phyloP scores from a whole-genome alignment of 495 filamentous ascomycete genomes.

The Neurospora sp. region DNA sequence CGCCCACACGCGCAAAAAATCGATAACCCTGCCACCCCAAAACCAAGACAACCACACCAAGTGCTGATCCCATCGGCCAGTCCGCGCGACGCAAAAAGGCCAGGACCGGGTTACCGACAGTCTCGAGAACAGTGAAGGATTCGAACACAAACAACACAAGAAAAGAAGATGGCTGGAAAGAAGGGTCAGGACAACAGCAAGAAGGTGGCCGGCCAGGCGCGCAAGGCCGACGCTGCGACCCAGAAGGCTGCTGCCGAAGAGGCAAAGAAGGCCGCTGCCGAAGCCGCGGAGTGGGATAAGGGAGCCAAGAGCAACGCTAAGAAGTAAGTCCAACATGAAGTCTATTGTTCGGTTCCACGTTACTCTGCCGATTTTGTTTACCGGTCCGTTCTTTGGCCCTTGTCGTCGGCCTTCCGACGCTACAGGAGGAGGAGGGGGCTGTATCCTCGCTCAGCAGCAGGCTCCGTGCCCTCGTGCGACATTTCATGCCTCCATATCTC shows the following conservation, averaged over 20 bases:
- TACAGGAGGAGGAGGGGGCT: neutral
- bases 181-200: conserved; percentile 66
- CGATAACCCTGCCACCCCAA: neutral
- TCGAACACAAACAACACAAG: conserved; percentile 24
- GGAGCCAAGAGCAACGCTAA: conserved; percentile 75
- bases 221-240: conserved; percentile 83
- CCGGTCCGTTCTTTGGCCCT: neutral
- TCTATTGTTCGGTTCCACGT: conserved; percentile 1
- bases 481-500: neutral
- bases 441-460: neutral
- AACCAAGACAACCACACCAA: neutral
- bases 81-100: neutral
- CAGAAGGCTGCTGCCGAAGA: conserved; percentile 63
- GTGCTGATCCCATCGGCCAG: neutral
- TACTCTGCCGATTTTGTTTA: neutral
- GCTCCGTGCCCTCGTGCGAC: neutral
- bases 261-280: conserved; percentile 53
- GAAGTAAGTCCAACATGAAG: conserved; percentile 49
- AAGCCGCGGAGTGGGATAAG: conserved; percentile 73
- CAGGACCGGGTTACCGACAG: neutral
- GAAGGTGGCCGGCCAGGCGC: conserved; percentile 81
- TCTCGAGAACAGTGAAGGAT: neutral
- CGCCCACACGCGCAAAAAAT: neutral
- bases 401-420: neutral
- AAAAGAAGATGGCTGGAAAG: conserved; percentile 63